A percentile compares a stretch with the other conserved stretches of the same genome.
These are phyloP conservation scores for Aspergillus proliferans DNA, from an alignment of 2,329 filamentous ascomycete genomes.

Conservation along the genomic window DNA sequence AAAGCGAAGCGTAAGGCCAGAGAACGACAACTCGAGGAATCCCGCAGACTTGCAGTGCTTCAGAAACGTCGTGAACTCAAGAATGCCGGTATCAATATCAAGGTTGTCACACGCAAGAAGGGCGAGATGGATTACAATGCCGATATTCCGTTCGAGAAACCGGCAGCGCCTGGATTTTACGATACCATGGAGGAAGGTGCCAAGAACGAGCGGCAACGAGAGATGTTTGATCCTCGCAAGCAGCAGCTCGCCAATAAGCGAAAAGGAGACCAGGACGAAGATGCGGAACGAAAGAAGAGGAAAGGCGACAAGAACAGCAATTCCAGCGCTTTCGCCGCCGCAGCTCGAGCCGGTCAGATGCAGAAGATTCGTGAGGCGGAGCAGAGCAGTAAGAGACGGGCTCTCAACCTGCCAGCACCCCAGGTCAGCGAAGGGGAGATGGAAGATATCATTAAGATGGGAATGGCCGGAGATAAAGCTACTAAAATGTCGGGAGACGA, in stretches of 20 bases:
- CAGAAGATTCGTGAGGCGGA: conserved; percentile 94
- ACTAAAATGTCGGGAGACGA: conserved; percentile 66
- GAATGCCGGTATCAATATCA: conserved; percentile 96
- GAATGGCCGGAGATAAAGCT: conserved; percentile 83
- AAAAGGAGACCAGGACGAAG: conserved; percentile 84
- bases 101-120: conserved; percentile 82
- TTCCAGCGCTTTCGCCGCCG: conserved; percentile 76
- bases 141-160: conserved; percentile 96
- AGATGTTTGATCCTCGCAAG: conserved; percentile 85
- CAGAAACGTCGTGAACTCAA: conserved; percentile 97
- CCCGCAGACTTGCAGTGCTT: conserved; percentile 76
- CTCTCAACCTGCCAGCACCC: conserved; percentile 76
- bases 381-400: conserved; percentile 85
- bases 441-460: conserved; percentile 98
- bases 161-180: conserved; percentile 81
- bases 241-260: conserved; percentile 87
- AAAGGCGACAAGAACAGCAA: conserved; percentile 80
- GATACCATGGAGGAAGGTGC: conserved; percentile 79
- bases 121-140: conserved; percentile 99
- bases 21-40: conserved; percentile 92
- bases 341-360: conserved; percentile 86
- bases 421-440: conserved; percentile 90
- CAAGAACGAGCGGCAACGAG: conserved; percentile 75
- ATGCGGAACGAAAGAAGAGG: conserved; percentile 69
- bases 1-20: conserved; percentile 97